Evolutionary conservation across 2,329 filamentous ascomycete species (phyloP), one percentile per base, ranked within the genome.

Genomic region (Cladosporium sp.): DNA sequence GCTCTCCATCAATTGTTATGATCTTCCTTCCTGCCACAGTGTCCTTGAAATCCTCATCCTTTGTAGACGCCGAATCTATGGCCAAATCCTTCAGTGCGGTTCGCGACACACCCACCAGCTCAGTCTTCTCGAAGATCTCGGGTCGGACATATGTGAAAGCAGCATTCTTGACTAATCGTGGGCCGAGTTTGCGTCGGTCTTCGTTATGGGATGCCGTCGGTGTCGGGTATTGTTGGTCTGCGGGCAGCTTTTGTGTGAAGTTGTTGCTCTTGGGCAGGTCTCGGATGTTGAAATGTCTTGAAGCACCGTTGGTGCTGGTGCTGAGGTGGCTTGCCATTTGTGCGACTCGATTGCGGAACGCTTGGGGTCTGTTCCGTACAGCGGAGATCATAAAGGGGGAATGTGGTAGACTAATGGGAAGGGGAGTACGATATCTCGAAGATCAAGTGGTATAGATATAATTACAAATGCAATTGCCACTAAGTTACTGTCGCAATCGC

Each of bases 81-180:
- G 91, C 91, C n/a, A 99, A 81, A 72, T 97, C 92, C 59, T 83
- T 83, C 79, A 98, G 83, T 0, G 93, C 94, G 1, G 87, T 87
- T 2, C 87, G 85, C 68, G 93, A 97, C 1, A 96, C 89, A 7
- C 87, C 90, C 1, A 98, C 84, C 18, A 99, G 82, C 74, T 97
- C 91, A 0, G 92, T 87, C 25, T 90, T 85, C 68, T 88, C 82
- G 28, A 88, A 85, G 23, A 83, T 79, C 72, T 94, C 90, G 0
- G 95, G 95, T 4, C 93, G 88, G 23, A 99, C 93, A 83, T 89
- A 99, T 10, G 93, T 96, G 79, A 91, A 99, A 59, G 94, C 80
- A 4, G 95, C 94, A 66, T 89, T 87, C 75, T 89, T 92, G 48
- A 99, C 95, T 76, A 92, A 84, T 58, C 93, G 90, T 18, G 95